Base-by-base conservation (phyloP, 176 grass and related monocot species). In the Zoysia japonica region DNA sequence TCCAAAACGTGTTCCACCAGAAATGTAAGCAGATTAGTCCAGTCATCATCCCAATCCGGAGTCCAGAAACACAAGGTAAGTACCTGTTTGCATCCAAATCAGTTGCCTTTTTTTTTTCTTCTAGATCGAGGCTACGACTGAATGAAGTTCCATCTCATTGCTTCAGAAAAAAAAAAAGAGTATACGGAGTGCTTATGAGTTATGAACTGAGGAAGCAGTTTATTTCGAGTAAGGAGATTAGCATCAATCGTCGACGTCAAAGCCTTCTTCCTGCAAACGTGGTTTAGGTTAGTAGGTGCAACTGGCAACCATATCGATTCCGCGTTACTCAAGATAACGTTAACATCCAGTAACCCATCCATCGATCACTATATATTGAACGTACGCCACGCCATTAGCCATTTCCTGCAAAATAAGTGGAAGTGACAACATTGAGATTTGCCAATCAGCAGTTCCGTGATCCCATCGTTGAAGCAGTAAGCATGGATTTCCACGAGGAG, bases 401-500 rank as follows among this genome's bases (percentile, higher is more conserved):
- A 4, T 37, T 64, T 20, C 35, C 7, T 3, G 10, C 54, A 72
- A 28, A 28, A 40, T 15, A 46, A 14, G 6, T 7, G 4, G 12
- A 60, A 41, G 55, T 14, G 71, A 40, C 2, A 47, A 40, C 2
- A 47, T 50, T 3, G 59, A 20, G 62, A 54, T 14, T 71, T 47
- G 13, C 11, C 8, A 56, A 39, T 65, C 9, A 57, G 45, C 5
- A 28, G 28, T 13, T 19, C 7, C 44, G 13, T 1, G 36, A 44
- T 13, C 20, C 50, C 60, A n/a, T 1, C 3, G 20, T 12, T n/a
- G 15, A 28, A 68, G 11, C 2, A 63, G 5, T 7, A 51, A 48
- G 9, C 17, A 92, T 94, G 90, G 68, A 47, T 39, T 52, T 68
- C 6, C 45, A 39, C 11, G 28, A 90, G 65, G 41, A 48, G 73